A percentile compares a stretch with the other conserved stretches of the same genome.
Conservation (phyloP, 345 rosid genomes). For the Gossypium longicalyx region DNA sequence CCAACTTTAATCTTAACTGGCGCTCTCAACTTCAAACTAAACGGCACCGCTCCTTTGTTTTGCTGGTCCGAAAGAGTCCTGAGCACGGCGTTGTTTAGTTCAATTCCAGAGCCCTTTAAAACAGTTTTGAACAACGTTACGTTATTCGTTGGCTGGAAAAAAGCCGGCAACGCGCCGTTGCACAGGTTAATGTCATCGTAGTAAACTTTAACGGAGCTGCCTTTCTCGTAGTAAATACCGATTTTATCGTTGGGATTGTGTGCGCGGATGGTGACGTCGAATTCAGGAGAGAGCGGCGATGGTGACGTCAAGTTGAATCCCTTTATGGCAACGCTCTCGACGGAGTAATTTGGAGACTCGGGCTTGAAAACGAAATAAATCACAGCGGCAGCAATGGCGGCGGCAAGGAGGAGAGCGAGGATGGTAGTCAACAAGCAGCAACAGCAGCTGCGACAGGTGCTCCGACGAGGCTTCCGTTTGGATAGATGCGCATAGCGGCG, state of each 20-base stretch:
- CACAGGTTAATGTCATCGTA: conserved; percentile 38
- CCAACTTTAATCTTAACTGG: conserved; percentile 71
- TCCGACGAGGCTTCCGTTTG: conserved; percentile 27
- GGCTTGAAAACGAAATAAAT: conserved; percentile 68
- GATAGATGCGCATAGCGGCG: conserved; percentile 54
- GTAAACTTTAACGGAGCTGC: conserved; percentile 40
- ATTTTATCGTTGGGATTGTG: conserved; percentile 62
- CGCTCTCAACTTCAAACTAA: conserved; percentile 44
- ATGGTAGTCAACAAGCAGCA: conserved; percentile 33
- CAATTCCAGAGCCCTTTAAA: conserved; percentile 44
- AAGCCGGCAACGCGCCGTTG: conserved; percentile 46
- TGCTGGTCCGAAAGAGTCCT: conserved; percentile 23
- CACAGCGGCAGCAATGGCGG: conserved; percentile 40
- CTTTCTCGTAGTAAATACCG: conserved; percentile 53
- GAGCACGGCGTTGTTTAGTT: conserved; percentile 29
- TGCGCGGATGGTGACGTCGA: conserved; percentile 52
- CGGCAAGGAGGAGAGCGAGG: conserved; percentile 36
- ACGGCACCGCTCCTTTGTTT: conserved; percentile 47
- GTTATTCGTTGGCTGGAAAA: conserved; percentile 57
- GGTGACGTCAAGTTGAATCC: conserved; percentile 53
- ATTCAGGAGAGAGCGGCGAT: conserved; percentile 44
- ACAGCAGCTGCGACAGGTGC: conserved; percentile 45
- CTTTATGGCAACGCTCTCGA: conserved; percentile 42
- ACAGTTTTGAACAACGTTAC: conserved; percentile 44
- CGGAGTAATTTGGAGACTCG: conserved; percentile 49